Evolutionary conservation across 108 stramenopile genomes (phyloP), one percentile per base, ranked within the genome.

Genomic region (Nitzschia sp.): DNA sequence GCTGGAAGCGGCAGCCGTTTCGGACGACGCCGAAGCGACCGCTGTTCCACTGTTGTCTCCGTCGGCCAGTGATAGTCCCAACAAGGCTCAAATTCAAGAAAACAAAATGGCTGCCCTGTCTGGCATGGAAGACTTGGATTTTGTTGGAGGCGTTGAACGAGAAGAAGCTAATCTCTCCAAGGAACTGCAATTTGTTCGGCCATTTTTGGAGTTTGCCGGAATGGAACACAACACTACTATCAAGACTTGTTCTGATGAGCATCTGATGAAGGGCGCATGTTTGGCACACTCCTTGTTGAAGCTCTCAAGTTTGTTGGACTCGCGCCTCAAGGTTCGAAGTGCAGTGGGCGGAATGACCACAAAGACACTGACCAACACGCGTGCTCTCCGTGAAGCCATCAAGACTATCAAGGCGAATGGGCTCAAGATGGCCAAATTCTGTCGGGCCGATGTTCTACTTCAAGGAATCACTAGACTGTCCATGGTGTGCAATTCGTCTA

Each of bases 381-480:
- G 92, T 38, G 85, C 86, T 13, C 67, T 93, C 27, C 77, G 85
- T 17, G 86, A 87, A 53, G 86, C 89, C 2, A 93, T 93, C 66
- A 91, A 91, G 57, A 91, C 82, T 9, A 87, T 93, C 62, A 79
- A 79, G 26, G 67, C 72, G 29, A 88, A 87, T 63, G 92, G 92
- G 30, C 35, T 91, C 28, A 78, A 88, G 56, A 82, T 93, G 76
- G 89, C 89, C 52, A 93, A 91, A 58, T 91, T 93, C 69, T 93
- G 92, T 55, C 82, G 92, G 11, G 50, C 85, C 17, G 92, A 93
- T 58, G 73, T 93, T 53, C 46, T 93, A 45, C 63, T 93, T 45
- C 92, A 93, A 73, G 77, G 80, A 31, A 81, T 85, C 34, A 85
- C 66, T n/a, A 78, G 86, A n/a, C 79, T 93, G 69, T 80, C 86